Evolutionary conservation across 1,284 basidiomycete genomes (phyloP).

Genomic region (Thelephora terrestris): DNA sequence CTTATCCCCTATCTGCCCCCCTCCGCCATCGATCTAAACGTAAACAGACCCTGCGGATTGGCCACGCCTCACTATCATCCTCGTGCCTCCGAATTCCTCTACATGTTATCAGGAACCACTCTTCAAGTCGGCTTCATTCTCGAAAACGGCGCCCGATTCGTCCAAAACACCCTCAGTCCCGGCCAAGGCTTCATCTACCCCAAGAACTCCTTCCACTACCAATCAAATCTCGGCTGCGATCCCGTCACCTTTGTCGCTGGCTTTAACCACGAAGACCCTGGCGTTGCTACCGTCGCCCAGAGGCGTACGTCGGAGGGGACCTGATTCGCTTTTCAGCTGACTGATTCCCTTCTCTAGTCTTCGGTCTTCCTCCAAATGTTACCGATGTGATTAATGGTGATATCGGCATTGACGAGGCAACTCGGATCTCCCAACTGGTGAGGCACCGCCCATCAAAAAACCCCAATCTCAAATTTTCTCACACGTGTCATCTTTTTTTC

Average conservation of each 20-base stretch:
- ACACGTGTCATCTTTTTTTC: neutral
- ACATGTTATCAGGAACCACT: constrained; percentile 22
- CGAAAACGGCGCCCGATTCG: constrained; percentile 26
- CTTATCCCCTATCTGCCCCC: neutral
- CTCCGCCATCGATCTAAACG: neutral
- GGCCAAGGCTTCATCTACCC: constrained; percentile 27
- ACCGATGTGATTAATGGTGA: constrained; percentile 25
- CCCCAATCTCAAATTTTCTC: neutral
- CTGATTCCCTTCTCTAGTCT: constrained; percentile 9
- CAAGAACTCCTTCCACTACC: constrained; percentile 26
- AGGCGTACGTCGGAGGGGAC: constrained; percentile 17
- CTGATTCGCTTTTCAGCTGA: neutral
- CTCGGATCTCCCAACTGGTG: constrained; percentile 18
- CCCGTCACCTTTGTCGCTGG: constrained; percentile 16
- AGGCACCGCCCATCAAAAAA: neutral
- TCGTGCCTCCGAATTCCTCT: constrained; percentile 27
- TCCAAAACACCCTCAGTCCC: constrained; percentile 22
- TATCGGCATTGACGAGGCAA: constrained; percentile 24
- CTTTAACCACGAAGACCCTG: constrained; percentile 27
- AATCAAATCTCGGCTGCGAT: constrained; percentile 24
- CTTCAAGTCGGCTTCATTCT: constrained; percentile 24
- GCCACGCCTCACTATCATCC: constrained; percentile 31
- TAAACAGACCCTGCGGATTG: constrained; percentile 22
- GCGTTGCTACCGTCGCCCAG: constrained; percentile 21
- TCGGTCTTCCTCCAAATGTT: constrained; percentile 26